Base-by-base conservation (phyloP, 164 flowering plant species). In the Platanus orientalis region DNA sequence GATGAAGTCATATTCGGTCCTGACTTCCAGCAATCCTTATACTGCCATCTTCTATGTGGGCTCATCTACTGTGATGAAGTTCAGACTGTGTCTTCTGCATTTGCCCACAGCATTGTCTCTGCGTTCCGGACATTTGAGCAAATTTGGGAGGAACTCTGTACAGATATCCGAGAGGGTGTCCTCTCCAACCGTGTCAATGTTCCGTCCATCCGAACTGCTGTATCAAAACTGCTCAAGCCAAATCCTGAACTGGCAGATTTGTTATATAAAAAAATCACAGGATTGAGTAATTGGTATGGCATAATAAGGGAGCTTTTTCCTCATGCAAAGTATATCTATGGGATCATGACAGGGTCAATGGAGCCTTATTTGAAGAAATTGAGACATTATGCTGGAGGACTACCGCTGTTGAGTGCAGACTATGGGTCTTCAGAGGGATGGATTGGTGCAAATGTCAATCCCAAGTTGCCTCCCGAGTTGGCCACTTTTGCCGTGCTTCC, bases 281-380 rank as follows among this genome's bases (percentile, higher is more conserved):
- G 83, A 14, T 70, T 91, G 70, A 88, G 73, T 66, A 83, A 85
- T 49, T 94, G 97, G 96, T 89, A 88, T 71, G 96, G 99, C 19
- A 27, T 91, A 25, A 85, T 94, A 27, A 95, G 88, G 2, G 83
- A 69, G 49, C 84, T 94, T 26, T 94, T 92, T 65, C 97, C 99
- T 2, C 86, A 86, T 72, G 87, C 76, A 1, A 91, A 85, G 81
- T 94, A 91, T 55, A 62, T 94, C 0, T 81, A 80, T 56, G 97
- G 96, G 63, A 94, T 94, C 71, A 85, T 94, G 97, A 94, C 99
- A 1, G 99, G 99, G 30, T 84, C 99, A 17, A 94, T 95, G 99
- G 87, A 83, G 79, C 94, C 87, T 16, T 92, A 92, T 64, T 45
- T 85, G 74, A 80, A 83, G 50, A 92, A 95, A 25, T 44, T 95